phyloP scores from a whole-genome alignment of 139 green algal species.

The Nannochloris sp. region DNA sequence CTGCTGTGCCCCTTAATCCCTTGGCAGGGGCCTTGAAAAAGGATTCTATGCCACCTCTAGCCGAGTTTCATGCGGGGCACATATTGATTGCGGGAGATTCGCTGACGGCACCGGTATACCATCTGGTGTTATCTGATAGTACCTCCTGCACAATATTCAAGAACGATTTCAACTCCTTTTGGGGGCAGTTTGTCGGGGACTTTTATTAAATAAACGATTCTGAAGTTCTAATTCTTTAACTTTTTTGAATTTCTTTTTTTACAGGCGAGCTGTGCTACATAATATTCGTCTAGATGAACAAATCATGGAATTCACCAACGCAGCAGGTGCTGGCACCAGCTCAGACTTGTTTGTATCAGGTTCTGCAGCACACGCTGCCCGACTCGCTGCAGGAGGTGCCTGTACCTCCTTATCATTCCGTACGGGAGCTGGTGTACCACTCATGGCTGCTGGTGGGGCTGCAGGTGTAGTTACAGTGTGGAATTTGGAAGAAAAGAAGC shows the following conservation, averaged over 20 bases:
- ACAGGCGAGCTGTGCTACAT: constrained; percentile 65
- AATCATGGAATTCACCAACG: constrained; percentile 56
- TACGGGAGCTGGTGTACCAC: constrained; percentile 42
- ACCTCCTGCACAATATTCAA: constrained; percentile 18
- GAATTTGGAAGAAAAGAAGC: constrained; percentile 76
- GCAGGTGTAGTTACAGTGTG: constrained; percentile 81
- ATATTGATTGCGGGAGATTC: constrained; percentile 23
- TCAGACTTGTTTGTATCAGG: constrained; percentile 9
- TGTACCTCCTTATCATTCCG: constrained; percentile 52
- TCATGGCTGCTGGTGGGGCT: constrained; percentile 71
- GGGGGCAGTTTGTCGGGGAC: too few relatives aligned
- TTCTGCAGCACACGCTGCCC: constrained; percentile 3
- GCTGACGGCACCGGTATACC: constrained; percentile 18
- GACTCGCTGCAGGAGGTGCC: constrained; percentile 15
- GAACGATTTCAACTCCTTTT: not conserved
- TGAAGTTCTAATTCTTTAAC: too few relatives aligned
- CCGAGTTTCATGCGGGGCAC: constrained; percentile 29
- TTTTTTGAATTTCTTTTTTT: not conserved
- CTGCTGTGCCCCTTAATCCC: constrained; percentile 35
- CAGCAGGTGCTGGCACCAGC: constrained; percentile 46
- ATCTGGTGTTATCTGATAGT: constrained; percentile 38
- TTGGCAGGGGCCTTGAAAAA: constrained; percentile 3
- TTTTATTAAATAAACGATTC: too few relatives aligned
- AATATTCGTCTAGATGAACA: constrained; percentile 73
- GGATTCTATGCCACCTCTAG: not conserved